Conservation (phyloP, 108 stramenopile genomes). For the Aurantiochytrium sp. region DNA sequence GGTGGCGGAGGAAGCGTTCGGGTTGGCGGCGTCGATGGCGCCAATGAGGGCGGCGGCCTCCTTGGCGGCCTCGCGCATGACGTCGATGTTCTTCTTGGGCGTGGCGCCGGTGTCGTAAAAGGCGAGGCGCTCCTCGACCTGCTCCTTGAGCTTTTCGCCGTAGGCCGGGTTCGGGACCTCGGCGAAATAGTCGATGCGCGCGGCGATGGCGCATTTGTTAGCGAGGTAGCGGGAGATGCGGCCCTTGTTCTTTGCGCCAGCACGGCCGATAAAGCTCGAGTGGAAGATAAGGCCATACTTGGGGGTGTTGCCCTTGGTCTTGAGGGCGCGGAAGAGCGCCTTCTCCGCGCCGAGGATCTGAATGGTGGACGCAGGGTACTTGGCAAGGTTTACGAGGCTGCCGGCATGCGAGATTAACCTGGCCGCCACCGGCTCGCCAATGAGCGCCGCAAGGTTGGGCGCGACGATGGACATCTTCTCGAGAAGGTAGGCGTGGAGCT, state of each 20-base stretch:
- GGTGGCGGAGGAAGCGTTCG: constrained; percentile 35
- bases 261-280: constrained; percentile 94
- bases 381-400: constrained; percentile 92
- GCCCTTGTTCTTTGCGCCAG: constrained; percentile 99
- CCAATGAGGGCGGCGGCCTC: constrained; percentile 61
- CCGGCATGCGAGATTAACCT: constrained; percentile 98
- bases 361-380: constrained; percentile 98
- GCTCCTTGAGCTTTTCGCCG: constrained; percentile 92
- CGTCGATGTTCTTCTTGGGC: constrained; percentile 94
- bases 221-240: constrained; percentile 96
- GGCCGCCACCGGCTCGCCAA: constrained; percentile 97
- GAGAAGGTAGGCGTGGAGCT: constrained; percentile 77
- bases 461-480: constrained; percentile 96
- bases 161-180: constrained; percentile 83
- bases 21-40: constrained; percentile 37
- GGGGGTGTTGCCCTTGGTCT: constrained; percentile 98
- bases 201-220: constrained; percentile 98
- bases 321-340: constrained; percentile 98
- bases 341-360: constrained; percentile 99
- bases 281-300: constrained; percentile 99
- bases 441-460: constrained; percentile 90
- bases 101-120: constrained; percentile 96
- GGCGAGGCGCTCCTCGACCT: constrained; percentile 96
- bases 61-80: constrained; percentile 86
- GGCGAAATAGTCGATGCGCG: constrained; percentile 93